A percentile compares a stretch with the other conserved stretches of the same genome.
phyloP scores from a whole-genome alignment of 306 rosid genomes.

The Medicago truncatula region DNA sequence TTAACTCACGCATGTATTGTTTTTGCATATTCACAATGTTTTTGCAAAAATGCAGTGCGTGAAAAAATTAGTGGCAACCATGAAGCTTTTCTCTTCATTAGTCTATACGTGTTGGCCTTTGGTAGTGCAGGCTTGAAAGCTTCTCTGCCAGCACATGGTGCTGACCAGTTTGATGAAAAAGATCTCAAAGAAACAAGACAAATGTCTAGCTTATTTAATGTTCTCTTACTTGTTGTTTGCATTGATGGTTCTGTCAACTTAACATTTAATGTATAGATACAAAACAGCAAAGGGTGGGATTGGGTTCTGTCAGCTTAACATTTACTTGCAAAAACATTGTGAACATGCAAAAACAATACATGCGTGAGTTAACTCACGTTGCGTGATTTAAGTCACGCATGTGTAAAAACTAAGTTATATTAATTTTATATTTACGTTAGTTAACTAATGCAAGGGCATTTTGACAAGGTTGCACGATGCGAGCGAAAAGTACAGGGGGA shows the following conservation, averaged over 20 bases:
- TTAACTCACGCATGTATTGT: too few species aligned
- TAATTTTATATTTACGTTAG: too few species aligned
- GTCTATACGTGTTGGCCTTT: slow-evolving; percentile 64
- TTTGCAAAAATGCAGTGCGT: slow-evolving; percentile 46
- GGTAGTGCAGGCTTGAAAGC: slow-evolving; percentile 68
- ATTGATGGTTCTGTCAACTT: slow-evolving; percentile 71
- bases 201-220: slow-evolving; percentile 81
- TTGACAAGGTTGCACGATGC: too few species aligned
- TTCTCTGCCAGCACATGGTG: slow-evolving; percentile 87
- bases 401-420: too few species aligned
- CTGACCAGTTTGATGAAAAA: slow-evolving; percentile 79
- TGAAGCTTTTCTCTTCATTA: slow-evolving; percentile 59
- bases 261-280: slow-evolving; percentile 67
- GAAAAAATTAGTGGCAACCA: slow-evolving; percentile 53
- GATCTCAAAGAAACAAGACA: slow-evolving; percentile 76
- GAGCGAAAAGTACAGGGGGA: too few species aligned
- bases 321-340: too few species aligned
- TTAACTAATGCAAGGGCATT: too few species aligned
- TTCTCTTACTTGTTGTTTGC: slow-evolving; percentile 62
- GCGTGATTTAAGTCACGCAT: too few species aligned
- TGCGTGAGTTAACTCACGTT: too few species aligned
- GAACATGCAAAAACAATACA: too few species aligned
- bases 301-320: too few species aligned
- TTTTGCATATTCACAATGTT: too few species aligned
- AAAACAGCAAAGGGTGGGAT: slow-evolving; percentile 81